Conservation (phyloP, 75 land plant genomes). For the Selaginella tamariscina region DNA sequence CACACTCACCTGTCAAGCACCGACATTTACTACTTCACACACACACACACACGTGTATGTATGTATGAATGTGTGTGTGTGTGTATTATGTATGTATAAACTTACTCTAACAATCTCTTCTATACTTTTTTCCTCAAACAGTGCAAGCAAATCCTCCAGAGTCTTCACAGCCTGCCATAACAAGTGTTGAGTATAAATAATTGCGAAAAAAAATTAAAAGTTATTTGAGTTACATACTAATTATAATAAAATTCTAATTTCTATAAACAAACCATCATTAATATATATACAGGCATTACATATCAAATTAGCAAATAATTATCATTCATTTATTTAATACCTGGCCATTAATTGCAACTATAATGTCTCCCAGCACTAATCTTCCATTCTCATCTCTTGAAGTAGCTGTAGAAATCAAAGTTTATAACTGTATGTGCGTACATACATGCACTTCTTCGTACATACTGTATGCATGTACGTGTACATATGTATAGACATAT, state of each 20-base stretch:
- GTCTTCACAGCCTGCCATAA: background rate
- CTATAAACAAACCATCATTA: too few relatives aligned
- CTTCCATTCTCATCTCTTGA: constrained; percentile 22
- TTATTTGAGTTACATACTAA: too few relatives aligned
- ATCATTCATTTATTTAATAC: background rate
- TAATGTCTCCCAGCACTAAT: constrained; percentile 22
- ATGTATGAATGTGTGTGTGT: background rate
- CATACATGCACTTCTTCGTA: background rate
- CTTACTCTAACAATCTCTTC: background rate
- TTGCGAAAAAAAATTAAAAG: background rate
- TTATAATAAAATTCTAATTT: too few relatives aligned
- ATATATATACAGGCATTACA: too few relatives aligned
- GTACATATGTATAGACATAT: background rate
- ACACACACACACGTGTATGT: too few relatives aligned
- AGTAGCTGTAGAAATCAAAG: constrained; percentile 17
- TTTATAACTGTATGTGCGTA: background rate
- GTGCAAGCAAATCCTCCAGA: background rate
- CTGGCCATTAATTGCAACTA: constrained; percentile 28
- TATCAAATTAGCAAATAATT: too few relatives aligned
- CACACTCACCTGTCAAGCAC: background rate
- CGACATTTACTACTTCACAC: too few relatives aligned
- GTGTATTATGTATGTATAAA: background rate
- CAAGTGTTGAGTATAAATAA: background rate
- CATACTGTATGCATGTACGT: background rate
- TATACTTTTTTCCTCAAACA: background rate